Percentiles rank a stretch among this genome's conserved stretches.
Evolutionary conservation across 768 basidiomycete genomes (phyloP).

Genomic region (Cantharellus cinnabarinus): DNA sequence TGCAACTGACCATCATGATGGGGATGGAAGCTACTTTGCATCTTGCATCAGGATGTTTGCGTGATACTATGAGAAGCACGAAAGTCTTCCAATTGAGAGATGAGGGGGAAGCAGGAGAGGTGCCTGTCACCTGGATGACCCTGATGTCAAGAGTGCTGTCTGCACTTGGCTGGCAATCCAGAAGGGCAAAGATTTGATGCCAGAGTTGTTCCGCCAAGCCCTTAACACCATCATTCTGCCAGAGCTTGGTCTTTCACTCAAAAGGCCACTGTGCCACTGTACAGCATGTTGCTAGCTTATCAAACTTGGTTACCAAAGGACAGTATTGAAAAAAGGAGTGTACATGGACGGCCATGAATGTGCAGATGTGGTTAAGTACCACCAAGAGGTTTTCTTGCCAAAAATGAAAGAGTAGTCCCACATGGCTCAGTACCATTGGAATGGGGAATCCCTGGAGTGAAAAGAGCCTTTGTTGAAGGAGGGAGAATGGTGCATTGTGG

Average conservation of each 20-base stretch:
- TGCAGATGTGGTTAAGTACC: constrained; percentile 21
- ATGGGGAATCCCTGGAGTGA: too few relatives aligned
- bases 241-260: not conserved
- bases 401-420: constrained; percentile 4
- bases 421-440: not conserved
- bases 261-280: not conserved
- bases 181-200: not conserved
- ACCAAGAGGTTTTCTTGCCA: constrained; percentile 13
- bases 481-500: constrained; percentile 14
- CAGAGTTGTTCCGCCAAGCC: not conserved
- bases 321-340: not conserved
- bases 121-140: not conserved
- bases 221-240: not conserved
- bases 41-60: not conserved
- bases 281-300: not conserved
- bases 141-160: not conserved
- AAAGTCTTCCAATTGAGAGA: not conserved
- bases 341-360: constrained; percentile 17
- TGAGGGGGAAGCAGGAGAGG: not conserved
- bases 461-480: too few relatives aligned
- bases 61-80: not conserved
- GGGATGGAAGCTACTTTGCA: not conserved
- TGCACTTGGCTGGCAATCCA: not conserved
- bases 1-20: not conserved
- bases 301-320: not conserved